phyloP scores from a whole-genome alignment of 2,329 filamentous ascomycete genomes.

The Penicillium sp. region DNA sequence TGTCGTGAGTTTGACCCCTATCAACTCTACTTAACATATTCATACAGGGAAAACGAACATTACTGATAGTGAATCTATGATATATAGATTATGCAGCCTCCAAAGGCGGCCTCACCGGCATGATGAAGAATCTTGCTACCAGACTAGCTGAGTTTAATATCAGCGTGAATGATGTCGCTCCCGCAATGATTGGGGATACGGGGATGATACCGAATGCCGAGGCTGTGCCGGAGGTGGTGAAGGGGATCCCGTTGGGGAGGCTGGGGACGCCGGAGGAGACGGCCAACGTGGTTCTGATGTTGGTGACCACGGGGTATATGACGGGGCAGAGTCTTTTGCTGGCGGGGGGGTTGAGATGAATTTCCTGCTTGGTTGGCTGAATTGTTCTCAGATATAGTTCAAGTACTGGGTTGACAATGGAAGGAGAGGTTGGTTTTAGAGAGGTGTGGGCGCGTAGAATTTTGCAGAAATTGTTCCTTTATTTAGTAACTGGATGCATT shows the following conservation, averaged over 20 bases:
- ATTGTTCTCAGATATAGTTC: too few species aligned
- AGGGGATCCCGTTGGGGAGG: constrained; percentile 51
- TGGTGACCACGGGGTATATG: constrained; percentile 52
- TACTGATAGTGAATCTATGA: neutral
- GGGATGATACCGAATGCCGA: constrained; percentile 55
- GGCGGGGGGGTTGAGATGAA: constrained; percentile 48
- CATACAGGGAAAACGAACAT: too few species aligned
- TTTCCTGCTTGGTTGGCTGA: too few species aligned
- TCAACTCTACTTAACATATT: too few species aligned
- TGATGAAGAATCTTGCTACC: constrained; percentile 57
- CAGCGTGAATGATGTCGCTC: constrained; percentile 60
- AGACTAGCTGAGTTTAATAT: constrained; percentile 54
- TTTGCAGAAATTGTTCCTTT: too few species aligned
- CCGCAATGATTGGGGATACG: constrained; percentile 59
- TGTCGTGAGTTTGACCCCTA: constrained; percentile 39
- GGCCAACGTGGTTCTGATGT: constrained; percentile 54
- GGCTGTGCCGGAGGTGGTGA: constrained; percentile 52
- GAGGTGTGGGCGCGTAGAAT: too few species aligned
- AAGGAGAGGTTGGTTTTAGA: too few species aligned
- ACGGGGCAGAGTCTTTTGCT: constrained; percentile 50
- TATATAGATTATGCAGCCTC: constrained; percentile 47
- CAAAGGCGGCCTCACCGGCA: constrained; percentile 54
- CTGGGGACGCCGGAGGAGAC: constrained; percentile 52
- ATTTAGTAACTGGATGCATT: too few species aligned
- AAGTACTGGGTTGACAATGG: too few species aligned